A percentile compares a stretch with the other conserved stretches of the same genome.
Conservation (phyloP, 2,329 filamentous ascomycete species). For the Fusarium haematococcum region DNA sequence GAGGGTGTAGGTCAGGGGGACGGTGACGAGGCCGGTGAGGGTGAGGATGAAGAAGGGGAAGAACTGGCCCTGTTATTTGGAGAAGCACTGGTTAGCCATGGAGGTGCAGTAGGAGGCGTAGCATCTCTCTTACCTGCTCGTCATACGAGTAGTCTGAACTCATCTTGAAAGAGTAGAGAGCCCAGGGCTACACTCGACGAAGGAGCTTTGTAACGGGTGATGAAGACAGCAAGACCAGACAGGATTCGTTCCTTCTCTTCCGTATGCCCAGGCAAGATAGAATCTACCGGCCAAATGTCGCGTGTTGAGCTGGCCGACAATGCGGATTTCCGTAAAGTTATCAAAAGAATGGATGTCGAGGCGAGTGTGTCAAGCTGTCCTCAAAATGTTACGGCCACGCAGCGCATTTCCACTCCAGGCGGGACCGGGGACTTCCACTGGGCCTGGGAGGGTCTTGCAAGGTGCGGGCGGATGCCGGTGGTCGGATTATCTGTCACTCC, state of each 20-base stretch:
- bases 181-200: constrained; percentile 49
- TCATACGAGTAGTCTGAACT: constrained; percentile 98
- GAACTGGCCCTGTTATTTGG: constrained; percentile 80
- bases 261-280: background rate
- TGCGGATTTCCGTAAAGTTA: background rate
- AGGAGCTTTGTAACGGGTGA: constrained; percentile 26
- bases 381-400: constrained; percentile 48
- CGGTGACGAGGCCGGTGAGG: constrained; percentile 85
- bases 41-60: constrained; percentile 99
- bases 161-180: constrained; percentile 68
- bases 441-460: constrained; percentile 12
- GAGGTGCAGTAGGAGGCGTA: background rate
- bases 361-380: constrained; percentile 37
- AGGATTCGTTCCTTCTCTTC: constrained; percentile 16
- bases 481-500: constrained; percentile 51
- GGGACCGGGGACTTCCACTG: background rate
- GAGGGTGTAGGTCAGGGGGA: constrained; percentile 90
- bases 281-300: constrained; percentile 23
- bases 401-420: constrained; percentile 35
- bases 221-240: constrained; percentile 18
- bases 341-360: constrained; percentile 9
- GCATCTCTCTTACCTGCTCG: constrained; percentile 72
- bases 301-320: constrained; percentile 26
- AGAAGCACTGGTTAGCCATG: constrained; percentile 5
- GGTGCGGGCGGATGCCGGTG: constrained; percentile 38